Evolutionary conservation across 176 grass and related monocot genomes (phyloP).

Genomic region (Aegilops speltoides): DNA sequence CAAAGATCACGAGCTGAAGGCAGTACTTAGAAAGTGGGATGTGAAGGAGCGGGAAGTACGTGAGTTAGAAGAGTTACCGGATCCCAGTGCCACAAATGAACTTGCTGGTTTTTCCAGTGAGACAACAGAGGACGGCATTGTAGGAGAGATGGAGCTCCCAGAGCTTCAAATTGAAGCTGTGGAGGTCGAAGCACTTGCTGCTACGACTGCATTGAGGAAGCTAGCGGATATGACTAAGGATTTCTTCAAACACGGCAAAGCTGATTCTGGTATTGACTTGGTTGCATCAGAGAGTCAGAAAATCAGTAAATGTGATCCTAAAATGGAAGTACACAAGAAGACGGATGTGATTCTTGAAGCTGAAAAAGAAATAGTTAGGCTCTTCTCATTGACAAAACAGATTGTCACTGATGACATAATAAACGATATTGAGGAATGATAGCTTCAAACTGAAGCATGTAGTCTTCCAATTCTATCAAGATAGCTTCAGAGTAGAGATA

Average conservation of each 20-base stretch:
- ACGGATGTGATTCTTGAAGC: slow-evolving; percentile 39
- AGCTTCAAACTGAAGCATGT: slow-evolving; percentile 14
- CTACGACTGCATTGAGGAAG: slow-evolving; percentile 37
- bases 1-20: slow-evolving; percentile 62
- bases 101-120: slow-evolving; percentile 21
- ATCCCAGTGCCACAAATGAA: slow-evolving; percentile 20
- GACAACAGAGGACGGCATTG: neutral
- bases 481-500: neutral
- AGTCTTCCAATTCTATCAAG: neutral
- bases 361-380: slow-evolving; percentile 43
- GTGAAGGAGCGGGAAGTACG: slow-evolving; percentile 42
- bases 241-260: slow-evolving; percentile 37
- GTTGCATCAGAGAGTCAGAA: slow-evolving; percentile 14
- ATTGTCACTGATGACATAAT: slow-evolving; percentile 32
- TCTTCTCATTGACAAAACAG: slow-evolving; percentile 59
- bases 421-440: slow-evolving; percentile 11
- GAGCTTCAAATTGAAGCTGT: slow-evolving; percentile 33
- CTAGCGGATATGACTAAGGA: slow-evolving; percentile 34
- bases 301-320: neutral
- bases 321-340: neutral
- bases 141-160: slow-evolving; percentile 3
- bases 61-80: slow-evolving; percentile 35
- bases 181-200: slow-evolving; percentile 46
- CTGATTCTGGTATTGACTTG: slow-evolving; percentile 9
- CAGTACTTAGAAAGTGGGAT: slow-evolving; percentile 35